These are phyloP conservation scores for Colletotrichum cordylinicola DNA, from an alignment of 2,329 filamentous ascomycete species.

Conservation along the genomic window DNA sequence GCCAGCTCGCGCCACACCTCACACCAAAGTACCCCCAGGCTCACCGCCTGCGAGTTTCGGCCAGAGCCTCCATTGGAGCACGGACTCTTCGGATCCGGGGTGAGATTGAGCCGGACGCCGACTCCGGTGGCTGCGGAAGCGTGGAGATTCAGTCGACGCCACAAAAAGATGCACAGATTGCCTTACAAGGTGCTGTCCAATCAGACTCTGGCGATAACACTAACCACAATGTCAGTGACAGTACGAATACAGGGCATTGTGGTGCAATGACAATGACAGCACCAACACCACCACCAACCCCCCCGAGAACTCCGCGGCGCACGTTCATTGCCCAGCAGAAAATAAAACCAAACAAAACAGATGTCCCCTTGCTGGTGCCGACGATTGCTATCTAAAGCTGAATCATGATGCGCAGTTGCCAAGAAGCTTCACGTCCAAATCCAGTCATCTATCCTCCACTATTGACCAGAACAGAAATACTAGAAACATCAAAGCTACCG, in stretches of 20 bases:
- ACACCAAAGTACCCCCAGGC: neutral
- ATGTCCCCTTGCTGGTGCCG: neutral
- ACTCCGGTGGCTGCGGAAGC: neutral
- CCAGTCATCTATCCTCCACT: neutral
- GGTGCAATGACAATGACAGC: neutral
- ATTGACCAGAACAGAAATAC: neutral
- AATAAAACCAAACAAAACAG: neutral
- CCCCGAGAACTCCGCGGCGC: neutral
- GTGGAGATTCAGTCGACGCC: neutral
- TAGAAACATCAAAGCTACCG: neutral
- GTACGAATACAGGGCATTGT: neutral
- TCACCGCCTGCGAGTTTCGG: neutral
- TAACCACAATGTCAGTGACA: neutral
- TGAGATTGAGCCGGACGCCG: neutral
- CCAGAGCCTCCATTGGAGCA: neutral
- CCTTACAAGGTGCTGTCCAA: neutral
- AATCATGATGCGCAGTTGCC: conserved; percentile 6
- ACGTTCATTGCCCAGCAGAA: neutral
- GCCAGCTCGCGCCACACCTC: neutral
- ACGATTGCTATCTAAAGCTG: neutral
- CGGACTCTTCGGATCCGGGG: neutral
- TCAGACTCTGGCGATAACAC: neutral
- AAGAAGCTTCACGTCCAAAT: neutral
- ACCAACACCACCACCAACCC: neutral
- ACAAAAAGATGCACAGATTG: neutral